Base-by-base conservation (phyloP, 179 eudicot species). In the Corrigiola litoralis region DNA sequence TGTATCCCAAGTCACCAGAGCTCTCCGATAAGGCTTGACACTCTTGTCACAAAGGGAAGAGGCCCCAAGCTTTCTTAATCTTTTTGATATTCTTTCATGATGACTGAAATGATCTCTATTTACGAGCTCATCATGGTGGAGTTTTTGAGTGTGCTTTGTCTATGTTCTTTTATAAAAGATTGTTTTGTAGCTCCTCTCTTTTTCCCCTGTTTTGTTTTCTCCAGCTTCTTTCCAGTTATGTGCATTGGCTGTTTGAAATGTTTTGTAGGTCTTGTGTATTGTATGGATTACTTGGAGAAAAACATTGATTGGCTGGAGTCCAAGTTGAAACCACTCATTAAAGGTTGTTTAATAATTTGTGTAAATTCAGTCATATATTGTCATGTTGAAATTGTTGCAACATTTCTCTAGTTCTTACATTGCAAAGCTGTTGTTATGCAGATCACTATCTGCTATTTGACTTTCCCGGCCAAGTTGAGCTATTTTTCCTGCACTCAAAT, bases 221-320 rank as follows among this genome's bases (percentile, higher is more conserved):
- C 0, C 27, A 4, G 53, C 69, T 58, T 62, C 34, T 23, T 56
- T 28, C 21, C 40, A 10, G 32, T 69, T 16, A 11, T 69, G n/a
- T 45, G 63, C 38, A 36, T 44, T 32, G n/a, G 37, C 57, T 20
- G 40, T 47, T 67, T 56, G 20, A 34, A 48, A 58, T 69, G 54
- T 28, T 34, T 33, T 63, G 41, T 73, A 94, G 99, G 99, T 66
- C 97, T 94, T 57, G 85, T 90, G 21, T 94, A 94, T 74, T 94
- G 99, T 77, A 88, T 94, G 99, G 99, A 94, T 75, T 94, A 83
- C 83, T 68, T 94, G 71, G 99, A 91, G 83, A 94, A 91, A 78
- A 94, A 94, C 77, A 79, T 90, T 49, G 99, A 90, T 75, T 88
- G 99, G 97, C 76, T 94, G 79, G 81, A 87, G 69, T 70, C 96